phyloP scores from a whole-genome alignment of 352 stramenopile species.

The Bremia lactucae region DNA sequence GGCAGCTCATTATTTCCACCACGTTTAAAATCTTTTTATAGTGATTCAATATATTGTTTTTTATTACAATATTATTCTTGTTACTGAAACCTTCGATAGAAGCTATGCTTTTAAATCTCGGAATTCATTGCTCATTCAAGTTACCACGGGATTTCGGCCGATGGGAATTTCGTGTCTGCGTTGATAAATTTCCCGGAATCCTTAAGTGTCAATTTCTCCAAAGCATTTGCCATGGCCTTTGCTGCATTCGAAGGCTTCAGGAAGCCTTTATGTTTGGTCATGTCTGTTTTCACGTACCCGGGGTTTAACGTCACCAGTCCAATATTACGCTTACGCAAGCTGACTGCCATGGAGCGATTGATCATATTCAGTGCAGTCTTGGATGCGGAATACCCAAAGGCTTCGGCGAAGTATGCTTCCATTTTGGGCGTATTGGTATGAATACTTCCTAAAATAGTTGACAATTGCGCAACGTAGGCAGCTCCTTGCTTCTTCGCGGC shows the following conservation, averaged over 20 bases:
- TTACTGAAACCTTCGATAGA: too few relatives aligned
- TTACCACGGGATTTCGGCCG: neutral
- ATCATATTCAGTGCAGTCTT: constrained; percentile 2
- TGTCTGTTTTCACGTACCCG: constrained; percentile 1
- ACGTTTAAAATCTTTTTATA: too few relatives aligned
- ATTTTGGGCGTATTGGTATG: neutral
- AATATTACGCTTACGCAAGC: neutral
- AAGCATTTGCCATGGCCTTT: neutral
- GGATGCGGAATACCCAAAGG: neutral
- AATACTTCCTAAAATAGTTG: neutral
- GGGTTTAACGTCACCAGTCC: neutral
- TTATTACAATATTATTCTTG: too few relatives aligned
- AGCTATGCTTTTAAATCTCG: too few relatives aligned
- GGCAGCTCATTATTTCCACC: too few relatives aligned
- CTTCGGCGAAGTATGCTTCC: neutral
- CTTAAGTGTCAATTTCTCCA: neutral
- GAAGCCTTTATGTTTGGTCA: neutral
- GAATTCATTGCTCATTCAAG: too few relatives aligned
- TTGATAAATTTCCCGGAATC: constrained; percentile 3
- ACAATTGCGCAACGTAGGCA: neutral
- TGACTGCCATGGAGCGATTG: neutral
- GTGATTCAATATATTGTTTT: too few relatives aligned
- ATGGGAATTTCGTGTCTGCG: neutral
- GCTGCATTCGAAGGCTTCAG: neutral
- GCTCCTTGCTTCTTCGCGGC: neutral